Evolutionary conservation across 2,329 filamentous ascomycete genomes (phyloP).

Genomic region (Penicillium sp.): DNA sequence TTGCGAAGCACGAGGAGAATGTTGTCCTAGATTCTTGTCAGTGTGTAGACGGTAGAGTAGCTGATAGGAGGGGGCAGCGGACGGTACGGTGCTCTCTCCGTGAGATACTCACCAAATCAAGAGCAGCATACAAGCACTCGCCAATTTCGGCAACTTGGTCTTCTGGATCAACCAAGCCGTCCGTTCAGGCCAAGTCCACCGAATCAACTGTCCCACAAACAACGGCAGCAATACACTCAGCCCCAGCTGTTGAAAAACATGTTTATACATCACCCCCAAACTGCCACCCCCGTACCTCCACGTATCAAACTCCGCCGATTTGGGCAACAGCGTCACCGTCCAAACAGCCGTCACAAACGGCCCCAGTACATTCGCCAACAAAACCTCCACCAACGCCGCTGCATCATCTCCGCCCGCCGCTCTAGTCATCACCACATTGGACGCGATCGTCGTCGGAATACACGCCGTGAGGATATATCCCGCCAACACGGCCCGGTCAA

Average conservation of each 20-base stretch:
- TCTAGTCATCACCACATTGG: slow-evolving; percentile 74
- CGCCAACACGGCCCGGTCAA: slow-evolving; percentile 67
- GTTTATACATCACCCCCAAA: slow-evolving; percentile 64
- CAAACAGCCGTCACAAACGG: slow-evolving; percentile 68
- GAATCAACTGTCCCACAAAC: slow-evolving; percentile 62
- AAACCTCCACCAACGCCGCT: slow-evolving; percentile 68
- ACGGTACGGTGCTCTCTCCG: neutral
- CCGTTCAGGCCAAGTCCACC: slow-evolving; percentile 57
- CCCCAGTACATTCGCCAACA: slow-evolving; percentile 70
- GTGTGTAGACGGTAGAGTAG: neutral
- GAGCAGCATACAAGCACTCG: slow-evolving; percentile 51
- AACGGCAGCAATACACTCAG: slow-evolving; percentile 69
- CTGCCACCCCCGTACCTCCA: slow-evolving; percentile 55
- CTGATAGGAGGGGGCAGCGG: neutral
- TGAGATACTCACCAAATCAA: slow-evolving; percentile 56
- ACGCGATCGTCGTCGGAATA: slow-evolving; percentile 72
- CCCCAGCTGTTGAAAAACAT: slow-evolving; percentile 70
- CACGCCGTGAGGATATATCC: slow-evolving; percentile 70
- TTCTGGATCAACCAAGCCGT: slow-evolving; percentile 51
- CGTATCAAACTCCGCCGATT: slow-evolving; percentile 36
- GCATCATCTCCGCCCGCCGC: slow-evolving; percentile 69
- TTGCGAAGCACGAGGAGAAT: slow-evolving; percentile 59
- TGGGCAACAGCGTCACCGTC: slow-evolving; percentile 61
- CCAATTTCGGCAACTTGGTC: slow-evolving; percentile 56
- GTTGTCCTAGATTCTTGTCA: slow-evolving; percentile 32